Base-by-base conservation (phyloP, 371 early-diverging fungal species). In the Gilbertella persicaria region DNA sequence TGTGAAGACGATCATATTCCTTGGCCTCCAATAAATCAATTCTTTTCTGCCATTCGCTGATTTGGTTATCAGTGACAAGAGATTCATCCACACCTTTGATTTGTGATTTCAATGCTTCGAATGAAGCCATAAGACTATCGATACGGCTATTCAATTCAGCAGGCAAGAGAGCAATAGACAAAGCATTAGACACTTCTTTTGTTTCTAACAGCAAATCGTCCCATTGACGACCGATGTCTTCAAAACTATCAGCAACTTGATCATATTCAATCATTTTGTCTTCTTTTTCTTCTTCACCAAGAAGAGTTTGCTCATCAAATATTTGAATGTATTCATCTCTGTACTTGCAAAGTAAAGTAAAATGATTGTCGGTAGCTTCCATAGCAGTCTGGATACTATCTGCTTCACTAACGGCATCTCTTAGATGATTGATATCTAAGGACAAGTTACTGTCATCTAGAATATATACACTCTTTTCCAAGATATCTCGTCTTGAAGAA, bases 21-120 rank as follows among this genome's bases (percentile, higher is more conserved):
- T 62, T 54, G 4, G 58, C 41, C 14, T 69, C 72, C 7, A 75
- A 39, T 39, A 45, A 19, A 45, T 75, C 75, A 21, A 71, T 61
- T 10, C 53, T 55, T 17, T 64, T 66, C 51, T 75, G 75, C 75
- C 75, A 75, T 19, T 56, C 45, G 8, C 58, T 55, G n/a, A 75
- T 62, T 13, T 62, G 55, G 0, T 65, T 60, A 29, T 75, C 75
- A 0, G 56, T 62, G 0, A 73, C 58, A 35, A 30, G 23, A 2
- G 54, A 26, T 25, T 42, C 45, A 16, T 69, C 67, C 0, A 43
- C 55, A 5, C 60, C n/a, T 0, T 45, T 25, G 29, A 75, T 66
- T 6, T 69, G 53, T 5, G 6, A 5, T 24, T 60, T 50, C 2
- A 75, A 47, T 3, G 21, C 19, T 19, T 53, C 46, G 24, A 66